Conservation (phyloP, 169 alveolate species). For the Eimeria praecox region DNA sequence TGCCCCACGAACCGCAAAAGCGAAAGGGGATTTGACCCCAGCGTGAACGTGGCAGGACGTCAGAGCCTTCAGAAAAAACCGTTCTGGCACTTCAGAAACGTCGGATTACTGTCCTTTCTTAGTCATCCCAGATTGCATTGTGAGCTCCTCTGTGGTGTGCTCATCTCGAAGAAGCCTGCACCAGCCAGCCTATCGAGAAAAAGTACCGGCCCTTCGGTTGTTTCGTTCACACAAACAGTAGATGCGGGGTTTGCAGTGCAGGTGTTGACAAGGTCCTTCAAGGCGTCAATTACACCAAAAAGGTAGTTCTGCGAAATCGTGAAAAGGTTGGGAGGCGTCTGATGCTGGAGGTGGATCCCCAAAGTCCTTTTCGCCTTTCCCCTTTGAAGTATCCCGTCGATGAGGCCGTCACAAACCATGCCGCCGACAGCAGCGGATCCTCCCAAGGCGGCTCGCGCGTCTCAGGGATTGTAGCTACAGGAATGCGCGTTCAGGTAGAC, state of each 20-base stretch:
- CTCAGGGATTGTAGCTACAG: slow-evolving; percentile 56
- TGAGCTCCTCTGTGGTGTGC: slow-evolving; percentile 15
- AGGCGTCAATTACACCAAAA: slow-evolving; percentile 45
- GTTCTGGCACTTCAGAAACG: background rate
- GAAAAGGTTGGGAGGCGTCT: slow-evolving; percentile 59
- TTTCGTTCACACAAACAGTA: background rate
- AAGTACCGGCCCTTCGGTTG: background rate
- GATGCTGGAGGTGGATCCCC: slow-evolving; percentile 48
- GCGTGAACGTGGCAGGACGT: background rate
- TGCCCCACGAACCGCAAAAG: background rate
- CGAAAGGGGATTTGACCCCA: background rate
- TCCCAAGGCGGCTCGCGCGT: background rate
- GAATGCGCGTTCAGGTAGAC: slow-evolving; percentile 73
- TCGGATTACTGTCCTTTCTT: slow-evolving; percentile 27
- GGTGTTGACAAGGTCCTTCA: slow-evolving; percentile 64
- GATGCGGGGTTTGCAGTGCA: slow-evolving; percentile 1
- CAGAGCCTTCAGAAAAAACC: background rate
- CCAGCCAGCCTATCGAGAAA: background rate
- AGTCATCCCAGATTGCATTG: slow-evolving; percentile 64
- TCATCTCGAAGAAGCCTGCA: background rate
- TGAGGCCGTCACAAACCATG: background rate
- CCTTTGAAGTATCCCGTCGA: slow-evolving; percentile 35
- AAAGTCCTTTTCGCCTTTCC: slow-evolving; percentile 50
- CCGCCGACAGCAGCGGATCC: background rate
- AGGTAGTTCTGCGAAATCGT: slow-evolving; percentile 25